Evolutionary conservation across 2,329 filamentous ascomycete species (phyloP).

Genomic region (Fusarium devonianum): DNA sequence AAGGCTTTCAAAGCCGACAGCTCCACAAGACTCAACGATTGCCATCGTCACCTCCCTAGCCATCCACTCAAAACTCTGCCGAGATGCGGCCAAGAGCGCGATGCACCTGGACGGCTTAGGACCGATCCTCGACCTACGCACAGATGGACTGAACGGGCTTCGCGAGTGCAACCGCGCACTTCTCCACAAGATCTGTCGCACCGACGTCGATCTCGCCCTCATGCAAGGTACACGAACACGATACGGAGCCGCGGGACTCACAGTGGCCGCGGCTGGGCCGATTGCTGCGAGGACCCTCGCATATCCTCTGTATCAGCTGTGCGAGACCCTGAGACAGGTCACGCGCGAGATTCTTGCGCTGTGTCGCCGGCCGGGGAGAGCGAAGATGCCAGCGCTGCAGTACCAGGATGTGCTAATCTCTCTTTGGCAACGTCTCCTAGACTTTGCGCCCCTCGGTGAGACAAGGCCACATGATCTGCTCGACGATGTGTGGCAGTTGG

Average conservation of each 20-base stretch:
- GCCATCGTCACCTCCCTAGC: constrained; percentile 29
- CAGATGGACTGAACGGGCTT: constrained; percentile 7
- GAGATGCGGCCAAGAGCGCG: constrained; percentile 2
- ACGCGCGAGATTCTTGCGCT: constrained; percentile 17
- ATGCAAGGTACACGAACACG: constrained; percentile 9
- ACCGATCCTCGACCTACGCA: not conserved
- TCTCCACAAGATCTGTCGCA: constrained; percentile 30
- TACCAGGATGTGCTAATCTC: constrained; percentile 29
- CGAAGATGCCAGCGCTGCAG: constrained; percentile 10
- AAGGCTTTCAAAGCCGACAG: constrained; percentile 8
- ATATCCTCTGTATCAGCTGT: constrained; percentile 14
- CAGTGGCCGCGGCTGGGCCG: constrained; percentile 9
- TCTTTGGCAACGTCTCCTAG: constrained; percentile 17
- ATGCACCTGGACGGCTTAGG: constrained; percentile 30
- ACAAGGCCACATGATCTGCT: constrained; percentile 13
- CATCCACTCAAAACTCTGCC: constrained; percentile 28
- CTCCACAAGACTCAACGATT: constrained; percentile 24
- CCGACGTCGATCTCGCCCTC: constrained; percentile 19
- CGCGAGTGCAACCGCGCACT: constrained; percentile 16
- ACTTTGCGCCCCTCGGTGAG: constrained; percentile 19
- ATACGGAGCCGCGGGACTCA: constrained; percentile 16
- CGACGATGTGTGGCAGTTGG: constrained; percentile 24
- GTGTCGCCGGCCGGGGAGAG: constrained; percentile 10
- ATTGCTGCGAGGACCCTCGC: not conserved
- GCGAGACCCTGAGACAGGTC: not conserved